Base-by-base conservation (phyloP, 2,329 filamentous ascomycete species). In the Dendrostoma leiphaemia region DNA sequence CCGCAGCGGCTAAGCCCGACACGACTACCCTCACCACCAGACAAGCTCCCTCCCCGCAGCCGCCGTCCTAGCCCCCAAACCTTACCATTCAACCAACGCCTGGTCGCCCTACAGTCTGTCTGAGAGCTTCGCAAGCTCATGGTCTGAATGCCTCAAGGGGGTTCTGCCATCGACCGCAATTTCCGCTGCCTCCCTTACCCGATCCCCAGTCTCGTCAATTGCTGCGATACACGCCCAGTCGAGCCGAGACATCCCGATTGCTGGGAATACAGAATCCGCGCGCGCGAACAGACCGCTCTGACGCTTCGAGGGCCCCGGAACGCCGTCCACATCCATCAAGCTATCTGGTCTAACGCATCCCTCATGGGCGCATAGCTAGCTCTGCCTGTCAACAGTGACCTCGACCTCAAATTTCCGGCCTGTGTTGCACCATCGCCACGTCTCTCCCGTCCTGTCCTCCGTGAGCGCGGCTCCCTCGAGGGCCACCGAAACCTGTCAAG, bases 401-500 rank as follows among this genome's bases (percentile, higher is more conserved):
- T 46, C 48, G 48, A 51, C 19, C 49, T 38, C 17, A 47, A 35
- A 37, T 50, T 29, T 49, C 28, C 29, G 37, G 46, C 41, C 40
- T 26, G 21, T n/a, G 34, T 51, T 45, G 47, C 48, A 54, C 55
- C 46, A 29, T 51, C 28, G 28, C 15, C 32, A 34, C 46, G 32
- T 40, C 47, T 28, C 26, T 41, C 37, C 37, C 32, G 35, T 24
- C 48, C 51, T 51, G 51, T 57, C 29, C 49, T 45, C 47, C 55
- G 44, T 57, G 51, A 51, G 46, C 51, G 51, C 48, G 55, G 55
- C 55, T 57, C 51, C 55, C 41, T 51, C 47, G 51, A 47, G 48
- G 48, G 55, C 51, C 51, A 44, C 38, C 43, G 31, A 44, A 40
- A 48, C 45, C 40, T 48, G 26, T 44, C 75, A 82, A 69, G 66